Evolutionary conservation across 805 yeast species (phyloP), one percentile per base, ranked within the genome.

Genomic region (Lachancea cidri): DNA sequence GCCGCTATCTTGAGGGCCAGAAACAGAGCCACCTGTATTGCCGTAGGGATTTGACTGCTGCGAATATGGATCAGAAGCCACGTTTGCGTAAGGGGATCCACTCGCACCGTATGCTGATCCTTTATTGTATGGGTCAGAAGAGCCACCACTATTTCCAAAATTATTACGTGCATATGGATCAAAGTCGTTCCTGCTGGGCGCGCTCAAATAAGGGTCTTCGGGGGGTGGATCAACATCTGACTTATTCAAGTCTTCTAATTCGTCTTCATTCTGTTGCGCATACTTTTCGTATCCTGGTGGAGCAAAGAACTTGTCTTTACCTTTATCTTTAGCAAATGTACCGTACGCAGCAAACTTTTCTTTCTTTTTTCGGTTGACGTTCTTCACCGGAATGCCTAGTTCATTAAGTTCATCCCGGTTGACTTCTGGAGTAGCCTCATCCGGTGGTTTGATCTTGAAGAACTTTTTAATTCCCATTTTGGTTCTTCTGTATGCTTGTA

Each of bases 401-500:
- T 66, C 67, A 45, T 63, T 62, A 48, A 76, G 58, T 14, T 58
- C 49, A 11, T 73, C 74, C 31, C 68, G 57, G 34, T 69, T 64
- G 33, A 67, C 66, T 13, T 67, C 67, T 17, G 62, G 59, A 4
- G 68, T 65, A 40, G 67, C 67, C 52, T 75, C 79, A 39, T 70
- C 65, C 11, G 76, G 76, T 15, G 77, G 71, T 42, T 65, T 74
- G 6, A 52, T 52, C 40, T 58, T 66, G 55, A 73, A 74, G 35
- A 72, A 58, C 34, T 67, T 71, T 52, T 68, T 74, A 39, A 74
- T 46, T 13, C 79, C 79, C 80, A 74, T 74, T 29, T 45, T 38
- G 20, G 27, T 22, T n/a, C n/a, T n/a, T n/a, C n/a, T n/a, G n/a
- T 43, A 30, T 3, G 19, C 37, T 18, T 41, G 38, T 14, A 44